Conservation (phyloP, 2,329 filamentous ascomycete genomes). For the Alternaria triticimaculans region DNA sequence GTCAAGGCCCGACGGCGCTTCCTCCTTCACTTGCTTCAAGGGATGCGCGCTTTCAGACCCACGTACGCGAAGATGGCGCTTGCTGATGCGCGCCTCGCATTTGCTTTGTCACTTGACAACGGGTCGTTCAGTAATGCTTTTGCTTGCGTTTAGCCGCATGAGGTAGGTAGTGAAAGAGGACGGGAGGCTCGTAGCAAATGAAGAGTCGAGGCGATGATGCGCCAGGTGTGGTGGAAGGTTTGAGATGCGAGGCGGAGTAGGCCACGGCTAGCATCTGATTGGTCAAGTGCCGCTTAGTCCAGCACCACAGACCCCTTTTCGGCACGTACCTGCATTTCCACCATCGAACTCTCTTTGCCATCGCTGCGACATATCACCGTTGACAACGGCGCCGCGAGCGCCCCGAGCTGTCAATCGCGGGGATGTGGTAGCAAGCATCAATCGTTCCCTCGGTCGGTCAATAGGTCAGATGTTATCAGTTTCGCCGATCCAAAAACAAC, state of each 20-base stretch:
- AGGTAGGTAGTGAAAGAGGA: slow-evolving; percentile 7
- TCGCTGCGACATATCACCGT: slow-evolving; percentile 1
- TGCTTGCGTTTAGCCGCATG: slow-evolving; percentile 14
- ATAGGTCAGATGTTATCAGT: neutral
- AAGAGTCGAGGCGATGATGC: slow-evolving; percentile 9
- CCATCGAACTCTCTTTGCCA: neutral
- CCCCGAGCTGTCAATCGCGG: slow-evolving; percentile 4
- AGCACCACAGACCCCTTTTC: slow-evolving; percentile 2
- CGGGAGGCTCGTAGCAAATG: slow-evolving; percentile 15
- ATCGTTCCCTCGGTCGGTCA: neutral
- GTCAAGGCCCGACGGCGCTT: slow-evolving; percentile 4
- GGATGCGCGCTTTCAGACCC: slow-evolving; percentile 3
- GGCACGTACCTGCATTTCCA: slow-evolving; percentile 3
- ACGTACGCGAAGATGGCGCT: slow-evolving; percentile 12
- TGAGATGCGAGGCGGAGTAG: slow-evolving; percentile 16
- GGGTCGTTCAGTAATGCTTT: slow-evolving; percentile 16
- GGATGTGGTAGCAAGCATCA: neutral
- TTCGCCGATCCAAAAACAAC: neutral
- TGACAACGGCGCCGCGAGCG: slow-evolving; percentile 7
- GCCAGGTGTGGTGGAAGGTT: slow-evolving; percentile 20
- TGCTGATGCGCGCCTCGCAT: slow-evolving; percentile 11
- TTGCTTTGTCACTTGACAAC: slow-evolving; percentile 8
- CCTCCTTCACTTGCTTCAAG: neutral
- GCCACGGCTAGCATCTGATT: slow-evolving; percentile 7
- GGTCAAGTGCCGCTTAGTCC: neutral